Conservation (phyloP, 495 filamentous ascomycete species). For the Xylaria grammica region DNA sequence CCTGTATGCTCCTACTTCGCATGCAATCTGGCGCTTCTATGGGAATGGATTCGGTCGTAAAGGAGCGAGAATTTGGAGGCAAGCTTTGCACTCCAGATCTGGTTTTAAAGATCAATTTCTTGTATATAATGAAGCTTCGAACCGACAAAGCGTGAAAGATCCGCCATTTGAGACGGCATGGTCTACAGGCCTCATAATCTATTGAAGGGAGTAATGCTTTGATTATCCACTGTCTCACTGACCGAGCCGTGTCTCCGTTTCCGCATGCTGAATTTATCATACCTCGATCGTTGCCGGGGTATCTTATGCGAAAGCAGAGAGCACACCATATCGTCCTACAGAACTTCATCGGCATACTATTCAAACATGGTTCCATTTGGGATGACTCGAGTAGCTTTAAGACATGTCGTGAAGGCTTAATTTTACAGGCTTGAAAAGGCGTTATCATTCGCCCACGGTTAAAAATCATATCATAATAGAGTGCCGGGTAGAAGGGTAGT, state of each 20-base stretch:
- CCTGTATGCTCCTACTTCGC: constrained; percentile 23
- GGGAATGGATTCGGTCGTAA: constrained; percentile 7
- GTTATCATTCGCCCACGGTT: too few relatives aligned
- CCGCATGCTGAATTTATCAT: constrained; percentile 4
- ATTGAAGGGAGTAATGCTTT: neutral
- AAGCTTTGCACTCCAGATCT: constrained; percentile 7
- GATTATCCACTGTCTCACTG: neutral
- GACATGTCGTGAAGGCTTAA: neutral
- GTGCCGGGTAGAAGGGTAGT: too few relatives aligned
- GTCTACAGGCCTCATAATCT: constrained; percentile 15
- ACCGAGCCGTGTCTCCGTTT: neutral
- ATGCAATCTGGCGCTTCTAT: neutral
- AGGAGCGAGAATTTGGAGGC: neutral
- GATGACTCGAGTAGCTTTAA: too few relatives aligned
- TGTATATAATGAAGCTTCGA: constrained; percentile 20
- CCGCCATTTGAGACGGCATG: constrained; percentile 15
- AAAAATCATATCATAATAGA: neutral
- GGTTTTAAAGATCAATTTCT: constrained; percentile 17
- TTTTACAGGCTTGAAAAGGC: neutral
- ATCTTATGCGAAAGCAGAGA: neutral
- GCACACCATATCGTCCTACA: neutral
- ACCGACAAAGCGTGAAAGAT: constrained; percentile 11
- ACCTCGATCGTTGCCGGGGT: neutral
- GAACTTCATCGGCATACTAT: neutral
- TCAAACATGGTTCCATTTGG: neutral